Evolutionary conservation across 2,329 filamentous ascomycete genomes (phyloP), one percentile per base, ranked within the genome.

Genomic region (Aspergillus alliaceus): DNA sequence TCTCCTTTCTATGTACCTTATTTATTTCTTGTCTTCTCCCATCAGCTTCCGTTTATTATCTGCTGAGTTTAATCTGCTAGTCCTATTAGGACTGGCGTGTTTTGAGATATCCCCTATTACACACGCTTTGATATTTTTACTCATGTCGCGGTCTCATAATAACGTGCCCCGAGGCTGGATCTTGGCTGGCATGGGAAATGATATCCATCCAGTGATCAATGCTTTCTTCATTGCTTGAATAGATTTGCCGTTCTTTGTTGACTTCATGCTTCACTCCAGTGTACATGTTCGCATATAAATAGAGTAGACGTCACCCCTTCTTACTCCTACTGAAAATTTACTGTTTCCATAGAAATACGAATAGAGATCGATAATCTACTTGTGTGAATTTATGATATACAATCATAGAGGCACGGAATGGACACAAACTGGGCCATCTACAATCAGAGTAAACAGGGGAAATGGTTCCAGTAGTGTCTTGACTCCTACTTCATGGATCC

Each of bases 1-100:
- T 55, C 51, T 56, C 42, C 58, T 51, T 56, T 53, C 42, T 58
- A 42, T 63, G 57, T 61, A 59, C 52, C 49, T 44, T 59, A 50
- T 54, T 56, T 18, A 44, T 24, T 12, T 25, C 32, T 24, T 39
- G 18, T 46, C 6, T 27, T 46, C 29, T n/a, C 15, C 8, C 35
- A 14, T 34, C 24, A 49, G 15, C 14, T 40, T 37, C n/a, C 39
- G 35, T 51, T 57, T 56, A 55, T 53, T 54, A 27, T 46, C 39
- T 48, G 35, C 44, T 48, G 27, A 32, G 44, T 48, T 9, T 48
- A 48, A 48, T 48, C 11, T 32, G 44, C n/a, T 14, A 27, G 40
- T 27, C 40, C 24, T 44, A 8, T 2, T 32, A 15, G 9, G 29
- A 22, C 44, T 34, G 27, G 27, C 29, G 11, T 32, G 11, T 34